Base-by-base conservation (phyloP, 768 basidiomycete species). In the Erythrobasidium yunnanense region DNA sequence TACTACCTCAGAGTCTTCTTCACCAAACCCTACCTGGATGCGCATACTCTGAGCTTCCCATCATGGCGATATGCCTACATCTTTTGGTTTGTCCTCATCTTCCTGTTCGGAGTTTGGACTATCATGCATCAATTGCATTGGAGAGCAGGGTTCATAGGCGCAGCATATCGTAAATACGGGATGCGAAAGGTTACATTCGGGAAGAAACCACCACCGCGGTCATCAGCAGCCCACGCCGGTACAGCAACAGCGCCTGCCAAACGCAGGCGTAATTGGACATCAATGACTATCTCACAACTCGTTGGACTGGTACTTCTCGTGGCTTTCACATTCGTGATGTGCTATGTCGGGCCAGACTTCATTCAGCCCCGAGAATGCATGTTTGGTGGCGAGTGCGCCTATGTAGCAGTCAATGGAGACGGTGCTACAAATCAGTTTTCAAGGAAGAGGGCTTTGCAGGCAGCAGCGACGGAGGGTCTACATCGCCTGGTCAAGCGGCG, bases 291-390 rank as follows among this genome's bases (percentile, higher is more conserved):
- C 71, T 81, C 82, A 0, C 83, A 86, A 70, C 76, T 87, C 18
- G 77, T 85, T 55, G 77, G 78, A 1, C 72, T 85, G 45, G 57
- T 74, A 51, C 69, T 81, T 25, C 73, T 88, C 32, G 72, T 79
- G 27, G 70, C 78, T 47, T 74, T 77, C 18, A 76, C 80, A 3
- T 68, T 83, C 17, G 73, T 79, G 2, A 76, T 84, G 38, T 78
- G 78, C 2, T 81, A 85, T 68, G 74, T 83, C 17, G 86, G 86
- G 17, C 81, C 83, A 3, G 87, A 88, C 74, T 87, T 87, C 73
- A 78, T 88, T 66, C 77, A 70, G 56, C 71, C 73, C 4, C 70
- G 68, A 30, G 68, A 69, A 13, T 72, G 71, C 63, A 66, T 66
- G 3, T 73, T 70, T 18, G 71, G 71, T 17, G 60, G 70, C 17